phyloP scores from a whole-genome alignment of 2,329 filamentous ascomycete species.

The Fusarium subglutinans region DNA sequence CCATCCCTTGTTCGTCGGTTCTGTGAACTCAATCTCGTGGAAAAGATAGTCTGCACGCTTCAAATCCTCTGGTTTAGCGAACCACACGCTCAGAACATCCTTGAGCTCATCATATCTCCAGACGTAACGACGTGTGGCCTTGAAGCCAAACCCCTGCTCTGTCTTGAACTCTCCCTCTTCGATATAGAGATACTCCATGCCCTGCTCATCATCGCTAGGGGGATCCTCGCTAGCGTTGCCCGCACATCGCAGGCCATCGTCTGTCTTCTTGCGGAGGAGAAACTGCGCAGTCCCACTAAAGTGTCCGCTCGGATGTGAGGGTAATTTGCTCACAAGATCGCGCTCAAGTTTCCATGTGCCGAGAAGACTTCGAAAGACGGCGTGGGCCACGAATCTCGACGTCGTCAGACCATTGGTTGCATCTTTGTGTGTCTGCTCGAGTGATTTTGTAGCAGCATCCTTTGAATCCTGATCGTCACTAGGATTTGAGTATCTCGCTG shows the following conservation, averaged over 20 bases:
- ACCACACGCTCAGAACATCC: slow-evolving; percentile 77
- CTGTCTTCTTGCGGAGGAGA: slow-evolving; percentile 67
- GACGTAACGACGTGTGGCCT: slow-evolving; percentile 72
- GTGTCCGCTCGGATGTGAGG: slow-evolving; percentile 69
- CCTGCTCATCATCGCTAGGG: slow-evolving; percentile 46
- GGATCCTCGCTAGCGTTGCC: slow-evolving; percentile 23
- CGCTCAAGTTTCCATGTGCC: slow-evolving; percentile 74
- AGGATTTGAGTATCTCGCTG: slow-evolving; percentile 61
- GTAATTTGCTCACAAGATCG: slow-evolving; percentile 61
- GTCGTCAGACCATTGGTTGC: slow-evolving; percentile 54
- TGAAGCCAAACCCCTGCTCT: slow-evolving; percentile 64
- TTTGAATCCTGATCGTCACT: slow-evolving; percentile 50
- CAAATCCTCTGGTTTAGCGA: slow-evolving; percentile 71
- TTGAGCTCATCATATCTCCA: slow-evolving; percentile 72
- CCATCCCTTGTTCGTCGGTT: slow-evolving; percentile 59
- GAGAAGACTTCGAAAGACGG: slow-evolving; percentile 75
- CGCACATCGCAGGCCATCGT: slow-evolving; percentile 56
- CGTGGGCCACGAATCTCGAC: slow-evolving; percentile 67
- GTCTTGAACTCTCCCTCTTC: slow-evolving; percentile 73
- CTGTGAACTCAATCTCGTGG: slow-evolving; percentile 73
- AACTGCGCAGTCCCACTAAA: slow-evolving; percentile 74
- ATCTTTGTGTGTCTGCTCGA: slow-evolving; percentile 56
- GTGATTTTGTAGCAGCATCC: slow-evolving; percentile 53
- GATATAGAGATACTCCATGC: slow-evolving; percentile 73
- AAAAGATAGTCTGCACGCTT: slow-evolving; percentile 76